phyloP scores from a whole-genome alignment of 805 yeast genomes.

The Yamadazyma phyllophila region DNA sequence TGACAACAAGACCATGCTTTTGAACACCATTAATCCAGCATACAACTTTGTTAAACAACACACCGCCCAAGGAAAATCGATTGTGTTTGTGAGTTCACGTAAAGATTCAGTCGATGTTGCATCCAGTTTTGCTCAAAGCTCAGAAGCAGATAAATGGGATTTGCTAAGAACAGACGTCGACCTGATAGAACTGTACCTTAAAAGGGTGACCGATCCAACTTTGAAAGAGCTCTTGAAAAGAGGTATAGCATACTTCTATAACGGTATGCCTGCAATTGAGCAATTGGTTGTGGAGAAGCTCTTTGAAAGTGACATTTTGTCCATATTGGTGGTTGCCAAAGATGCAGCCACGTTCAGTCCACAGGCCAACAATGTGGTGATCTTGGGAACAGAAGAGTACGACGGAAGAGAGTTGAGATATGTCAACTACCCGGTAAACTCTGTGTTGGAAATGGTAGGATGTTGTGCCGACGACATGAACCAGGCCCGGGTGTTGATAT shows the following conservation, averaged over 20 bases:
- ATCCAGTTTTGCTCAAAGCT: conserved; percentile 33
- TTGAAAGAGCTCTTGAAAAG: conserved; percentile 42
- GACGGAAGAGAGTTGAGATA: conserved; percentile 75
- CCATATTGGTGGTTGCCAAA: conserved; percentile 58
- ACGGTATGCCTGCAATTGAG: conserved; percentile 57
- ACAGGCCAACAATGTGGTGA: conserved; percentile 50
- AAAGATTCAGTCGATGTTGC: conserved; percentile 9
- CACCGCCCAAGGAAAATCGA: conserved; percentile 8
- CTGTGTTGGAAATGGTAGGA: conserved; percentile 63
- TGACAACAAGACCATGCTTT: conserved; percentile 37
- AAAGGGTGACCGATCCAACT: conserved; percentile 45
- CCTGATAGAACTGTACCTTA: conserved; percentile 37
- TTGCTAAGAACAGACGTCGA: conserved; percentile 40
- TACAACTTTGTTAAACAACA: conserved; percentile 38
- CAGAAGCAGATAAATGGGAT: conserved; percentile 41
- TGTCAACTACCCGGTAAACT: conserved; percentile 64
- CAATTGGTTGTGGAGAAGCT: conserved; percentile 52
- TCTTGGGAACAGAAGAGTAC: conserved; percentile 68
- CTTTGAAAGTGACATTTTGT: conserved; percentile 48
- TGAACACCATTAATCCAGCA: conserved; percentile 51
- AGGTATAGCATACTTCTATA: conserved; percentile 67
- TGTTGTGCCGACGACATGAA: conserved; percentile 34
- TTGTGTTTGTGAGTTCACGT: conserved; percentile 11
- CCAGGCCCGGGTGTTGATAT: conserved; percentile 44
- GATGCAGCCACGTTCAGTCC: conserved; percentile 54